phyloP scores from a whole-genome alignment of 2,329 filamentous ascomycete species.

The Colletotrichum noveboracense region DNA sequence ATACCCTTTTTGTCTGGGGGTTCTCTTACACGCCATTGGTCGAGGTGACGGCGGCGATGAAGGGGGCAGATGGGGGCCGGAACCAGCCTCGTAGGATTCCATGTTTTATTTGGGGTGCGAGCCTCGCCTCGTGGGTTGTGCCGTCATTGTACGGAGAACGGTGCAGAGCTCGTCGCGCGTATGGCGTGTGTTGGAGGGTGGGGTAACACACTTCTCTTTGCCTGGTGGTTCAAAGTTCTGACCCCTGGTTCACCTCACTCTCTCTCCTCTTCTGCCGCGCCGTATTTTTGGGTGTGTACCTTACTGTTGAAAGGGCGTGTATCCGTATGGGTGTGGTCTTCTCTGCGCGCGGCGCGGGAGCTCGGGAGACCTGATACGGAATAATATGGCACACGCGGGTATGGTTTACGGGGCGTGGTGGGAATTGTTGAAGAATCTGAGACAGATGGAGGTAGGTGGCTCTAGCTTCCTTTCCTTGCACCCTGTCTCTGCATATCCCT shows the following conservation, averaged over 20 bases:
- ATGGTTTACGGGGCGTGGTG: not conserved
- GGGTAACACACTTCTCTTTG: not conserved
- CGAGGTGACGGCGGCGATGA: not conserved
- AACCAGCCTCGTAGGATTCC: not conserved
- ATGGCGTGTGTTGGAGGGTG: not conserved
- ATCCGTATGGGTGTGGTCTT: not conserved
- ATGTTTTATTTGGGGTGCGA: not conserved
- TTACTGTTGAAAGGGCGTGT: not conserved
- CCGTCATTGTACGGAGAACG: not conserved
- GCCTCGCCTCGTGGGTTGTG: not conserved
- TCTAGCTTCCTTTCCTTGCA: not conserved
- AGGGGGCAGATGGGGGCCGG: not conserved
- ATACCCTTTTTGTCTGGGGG: not conserved
- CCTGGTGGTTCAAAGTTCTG: not conserved
- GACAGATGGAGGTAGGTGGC: not conserved
- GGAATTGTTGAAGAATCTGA: not conserved
- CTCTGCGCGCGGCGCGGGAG: not conserved
- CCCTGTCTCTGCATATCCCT: not conserved
- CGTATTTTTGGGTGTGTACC: not conserved
- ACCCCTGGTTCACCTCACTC: not conserved
- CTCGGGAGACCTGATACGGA: not conserved
- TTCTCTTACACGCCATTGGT: constrained; percentile 21
- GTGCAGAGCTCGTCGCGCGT: not conserved
- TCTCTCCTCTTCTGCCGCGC: too few species aligned
- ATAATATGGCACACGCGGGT: not conserved